A percentile compares a stretch with the other conserved stretches of the same genome.
These are phyloP conservation scores for Gillenia trifoliata DNA, from an alignment of 306 rosid genomes.

Conservation along the genomic window DNA sequence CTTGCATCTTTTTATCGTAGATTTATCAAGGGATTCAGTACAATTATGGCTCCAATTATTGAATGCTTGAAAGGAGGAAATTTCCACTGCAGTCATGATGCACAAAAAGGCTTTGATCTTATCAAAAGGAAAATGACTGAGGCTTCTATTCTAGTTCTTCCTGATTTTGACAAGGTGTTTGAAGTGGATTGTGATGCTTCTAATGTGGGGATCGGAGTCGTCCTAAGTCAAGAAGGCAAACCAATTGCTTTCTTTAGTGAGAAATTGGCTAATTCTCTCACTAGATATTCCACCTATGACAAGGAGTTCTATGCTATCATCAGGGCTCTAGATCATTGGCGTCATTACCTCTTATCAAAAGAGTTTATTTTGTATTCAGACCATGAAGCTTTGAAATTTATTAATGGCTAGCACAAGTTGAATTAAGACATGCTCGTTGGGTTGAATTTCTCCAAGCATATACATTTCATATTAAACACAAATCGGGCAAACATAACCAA, in stretches of 20 bases:
- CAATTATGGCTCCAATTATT: neutral
- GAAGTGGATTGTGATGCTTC: neutral
- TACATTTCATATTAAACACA: neutral
- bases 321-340: neutral
- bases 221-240: neutral
- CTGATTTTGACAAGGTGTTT: neutral
- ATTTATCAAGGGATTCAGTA: neutral
- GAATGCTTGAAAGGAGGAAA: neutral
- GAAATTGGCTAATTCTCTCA: neutral
- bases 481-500: neutral
- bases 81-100: neutral
- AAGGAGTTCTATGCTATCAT: neutral
- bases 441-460: neutral
- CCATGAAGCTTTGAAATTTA: neutral
- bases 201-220: neutral
- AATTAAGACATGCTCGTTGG: neutral
- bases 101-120: neutral
- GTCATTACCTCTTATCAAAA: neutral
- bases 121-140: neutral
- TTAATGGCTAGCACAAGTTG: neutral
- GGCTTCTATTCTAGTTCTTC: neutral
- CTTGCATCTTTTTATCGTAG: neutral
- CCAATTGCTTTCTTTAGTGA: neutral
- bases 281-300: neutral
- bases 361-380: neutral